Base-by-base conservation (phyloP, 805 yeast genomes). In the Tetrapisispora phaffii region DNA sequence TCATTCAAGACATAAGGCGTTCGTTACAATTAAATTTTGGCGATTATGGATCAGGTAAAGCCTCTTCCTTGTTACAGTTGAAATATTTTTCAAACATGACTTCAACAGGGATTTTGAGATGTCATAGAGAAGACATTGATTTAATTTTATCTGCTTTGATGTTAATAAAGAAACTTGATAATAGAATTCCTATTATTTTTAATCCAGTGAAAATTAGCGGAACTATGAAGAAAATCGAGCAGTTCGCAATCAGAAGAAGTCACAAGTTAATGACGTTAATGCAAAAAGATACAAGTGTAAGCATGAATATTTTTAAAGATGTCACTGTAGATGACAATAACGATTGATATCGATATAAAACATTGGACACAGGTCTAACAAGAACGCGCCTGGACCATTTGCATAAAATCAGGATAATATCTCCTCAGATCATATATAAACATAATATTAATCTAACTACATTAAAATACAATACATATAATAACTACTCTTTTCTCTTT, bases 31-130 rank as follows among this genome's bases (percentile, higher is more conserved):
- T 71, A 23, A 73, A 79, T 50, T 85, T 82, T 59, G 97, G 97
- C 1, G 95, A 86, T 44, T 67, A 71, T 45, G 96, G 95, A 0
- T 57, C 76, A 0, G 94, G 93, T 0, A 69, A 72, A 17, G 77
- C 77, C 4, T 77, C 80, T 1, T 65, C 77, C 47, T 73, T 81
- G 26, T 58, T 85, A 4, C 74, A 77, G 15, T 64, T 89, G 43
- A 85, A 87, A 58, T 88, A 88, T 60, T 89, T 85, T 63, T 84
- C 93, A 15, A 77, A 77, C 44, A 74, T 73, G 54, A 88, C 97
- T 0, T 79, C 88, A 0, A 80, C 88, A 0, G 97, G 97, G 0
- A 89, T 89, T 4, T 56, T 90, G 17, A 71, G 96, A 49, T 84
- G 90, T 46, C 74, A 81, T 8, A 63, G 95, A 46, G 83, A 76